A percentile compares a stretch with the other conserved stretches of the same genome.
Evolutionary conservation across 2,329 filamentous ascomycete genomes (phyloP).

Genomic region (Ustulina deusta): DNA sequence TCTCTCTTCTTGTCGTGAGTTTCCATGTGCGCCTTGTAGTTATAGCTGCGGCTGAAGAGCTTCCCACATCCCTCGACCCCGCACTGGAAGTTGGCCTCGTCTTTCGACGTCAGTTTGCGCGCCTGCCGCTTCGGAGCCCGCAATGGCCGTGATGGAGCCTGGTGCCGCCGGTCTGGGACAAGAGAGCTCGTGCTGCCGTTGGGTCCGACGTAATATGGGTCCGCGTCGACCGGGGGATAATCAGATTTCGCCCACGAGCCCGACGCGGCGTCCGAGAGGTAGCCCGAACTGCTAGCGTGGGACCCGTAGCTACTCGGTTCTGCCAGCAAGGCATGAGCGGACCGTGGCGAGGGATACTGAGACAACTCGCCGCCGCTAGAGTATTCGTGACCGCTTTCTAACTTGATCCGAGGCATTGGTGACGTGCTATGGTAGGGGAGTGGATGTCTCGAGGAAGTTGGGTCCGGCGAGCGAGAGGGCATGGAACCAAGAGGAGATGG

Average conservation of each 20-base stretch:
- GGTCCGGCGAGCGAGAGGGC: constrained; percentile 51
- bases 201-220: constrained; percentile 51
- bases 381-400: constrained; percentile 55
- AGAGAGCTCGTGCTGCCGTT: constrained; percentile 42
- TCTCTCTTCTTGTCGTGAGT: constrained; percentile 81
- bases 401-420: constrained; percentile 55
- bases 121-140: constrained; percentile 54
- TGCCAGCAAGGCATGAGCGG: constrained; percentile 52
- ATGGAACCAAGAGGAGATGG: constrained; percentile 47
- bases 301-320: constrained; percentile 47
- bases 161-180: constrained; percentile 48
- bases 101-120: constrained; percentile 70
- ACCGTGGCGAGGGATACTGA: constrained; percentile 58
- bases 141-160: constrained; percentile 47
- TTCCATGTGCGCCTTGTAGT: constrained; percentile 87
- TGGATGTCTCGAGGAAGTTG: constrained; percentile 47
- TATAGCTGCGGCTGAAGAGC: constrained; percentile 85
- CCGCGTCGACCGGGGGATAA: constrained; percentile 52
- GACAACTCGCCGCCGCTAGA: constrained; percentile 53
- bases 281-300: constrained; percentile 51
- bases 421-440: constrained; percentile 52
- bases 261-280: constrained; percentile 54
- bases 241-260: constrained; percentile 57
- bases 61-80: constrained; percentile 77
- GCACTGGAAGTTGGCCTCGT: constrained; percentile 79